These are phyloP conservation scores for Neonectria magnoliae DNA, from an alignment of 2,329 filamentous ascomycete genomes.

Conservation along the genomic window DNA sequence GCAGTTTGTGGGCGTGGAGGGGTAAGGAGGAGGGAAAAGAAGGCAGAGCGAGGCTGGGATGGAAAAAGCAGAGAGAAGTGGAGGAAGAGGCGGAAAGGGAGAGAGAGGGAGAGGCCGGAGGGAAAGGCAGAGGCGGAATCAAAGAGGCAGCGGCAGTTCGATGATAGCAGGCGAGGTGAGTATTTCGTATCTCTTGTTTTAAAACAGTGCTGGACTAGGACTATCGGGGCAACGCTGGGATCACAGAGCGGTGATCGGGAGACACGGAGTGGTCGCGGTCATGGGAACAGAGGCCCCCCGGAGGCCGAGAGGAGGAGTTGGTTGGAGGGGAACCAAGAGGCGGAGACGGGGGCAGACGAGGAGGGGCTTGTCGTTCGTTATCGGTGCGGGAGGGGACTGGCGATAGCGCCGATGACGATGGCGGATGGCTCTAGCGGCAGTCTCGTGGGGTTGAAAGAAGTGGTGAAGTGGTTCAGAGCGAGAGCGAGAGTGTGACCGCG, in stretches of 20 bases:
- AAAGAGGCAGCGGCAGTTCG: constrained; percentile 18
- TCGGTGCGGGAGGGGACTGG: constrained; percentile 30
- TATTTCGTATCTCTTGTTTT: constrained; percentile 37
- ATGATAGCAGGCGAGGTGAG: constrained; percentile 29
- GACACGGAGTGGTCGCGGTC: constrained; percentile 37
- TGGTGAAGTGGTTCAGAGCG: constrained; percentile 1
- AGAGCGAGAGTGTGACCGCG: constrained; percentile 16
- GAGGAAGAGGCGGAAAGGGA: neutral
- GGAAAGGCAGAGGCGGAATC: constrained; percentile 1
- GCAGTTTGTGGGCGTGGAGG: too few species aligned
- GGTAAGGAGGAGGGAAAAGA: neutral
- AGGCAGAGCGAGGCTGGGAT: neutral
- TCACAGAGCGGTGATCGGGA: constrained; percentile 40
- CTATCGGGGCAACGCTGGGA: constrained; percentile 43
- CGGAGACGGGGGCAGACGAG: constrained; percentile 23
- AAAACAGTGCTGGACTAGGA: constrained; percentile 41
- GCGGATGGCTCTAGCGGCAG: constrained; percentile 37
- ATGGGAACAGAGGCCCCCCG: constrained; percentile 35
- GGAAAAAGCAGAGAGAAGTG: neutral
- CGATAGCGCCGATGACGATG: constrained; percentile 44
- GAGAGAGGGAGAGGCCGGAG: neutral
- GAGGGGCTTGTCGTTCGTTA: constrained; percentile 42
- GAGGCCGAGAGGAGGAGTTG: constrained; percentile 27
- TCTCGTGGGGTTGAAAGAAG: constrained; percentile 29
- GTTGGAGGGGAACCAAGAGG: constrained; percentile 18